A percentile compares a stretch with the other conserved stretches of the same genome.
phyloP scores from a whole-genome alignment of 2,329 filamentous ascomycete genomes.

The Lachnellula subtilissima region DNA sequence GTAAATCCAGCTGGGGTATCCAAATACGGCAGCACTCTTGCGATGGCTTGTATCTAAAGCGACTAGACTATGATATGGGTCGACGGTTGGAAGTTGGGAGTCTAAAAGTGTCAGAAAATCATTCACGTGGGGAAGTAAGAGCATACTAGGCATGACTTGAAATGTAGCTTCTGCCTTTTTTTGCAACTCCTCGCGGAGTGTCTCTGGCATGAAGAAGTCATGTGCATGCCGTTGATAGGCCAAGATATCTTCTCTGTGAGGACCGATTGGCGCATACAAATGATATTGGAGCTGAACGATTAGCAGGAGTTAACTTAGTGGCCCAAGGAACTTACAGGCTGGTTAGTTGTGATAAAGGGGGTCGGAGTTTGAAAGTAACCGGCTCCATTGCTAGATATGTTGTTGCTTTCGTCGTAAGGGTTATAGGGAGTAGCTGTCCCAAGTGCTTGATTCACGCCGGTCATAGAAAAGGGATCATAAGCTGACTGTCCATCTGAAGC shows the following conservation, averaged over 20 bases:
- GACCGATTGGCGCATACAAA: slow-evolving; percentile 81
- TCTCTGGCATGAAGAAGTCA: slow-evolving; percentile 88
- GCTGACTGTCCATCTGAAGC: slow-evolving; percentile 44
- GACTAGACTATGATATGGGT: slow-evolving; percentile 89
- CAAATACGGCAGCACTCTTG: slow-evolving; percentile 74
- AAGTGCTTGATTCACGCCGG: slow-evolving; percentile 48
- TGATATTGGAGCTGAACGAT: slow-evolving; percentile 72
- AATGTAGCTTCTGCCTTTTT: slow-evolving; percentile 81
- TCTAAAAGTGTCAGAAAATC: slow-evolving; percentile 35
- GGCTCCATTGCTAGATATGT: slow-evolving; percentile 48
- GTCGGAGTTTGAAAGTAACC: slow-evolving; percentile 62
- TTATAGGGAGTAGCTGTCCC: slow-evolving; percentile 52
- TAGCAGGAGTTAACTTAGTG: slow-evolving; percentile 9
- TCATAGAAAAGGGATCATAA: slow-evolving; percentile 63
- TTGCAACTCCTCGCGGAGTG: slow-evolving; percentile 80
- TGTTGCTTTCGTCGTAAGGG: slow-evolving; percentile 70
- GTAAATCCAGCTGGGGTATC: slow-evolving; percentile 90
- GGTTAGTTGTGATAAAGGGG: slow-evolving; percentile 48
- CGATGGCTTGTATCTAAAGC: slow-evolving; percentile 78
- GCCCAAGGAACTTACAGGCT: slow-evolving; percentile 47
- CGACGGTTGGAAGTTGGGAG: slow-evolving; percentile 70
- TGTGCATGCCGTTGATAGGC: slow-evolving; percentile 83
- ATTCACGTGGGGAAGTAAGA: not conserved
- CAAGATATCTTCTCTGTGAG: slow-evolving; percentile 74
- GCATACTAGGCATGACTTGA: slow-evolving; percentile 74